Percentiles rank a stretch among this genome's conserved stretches.
phyloP scores from a whole-genome alignment of 768 basidiomycete species.

The Naganishia kalamii region DNA sequence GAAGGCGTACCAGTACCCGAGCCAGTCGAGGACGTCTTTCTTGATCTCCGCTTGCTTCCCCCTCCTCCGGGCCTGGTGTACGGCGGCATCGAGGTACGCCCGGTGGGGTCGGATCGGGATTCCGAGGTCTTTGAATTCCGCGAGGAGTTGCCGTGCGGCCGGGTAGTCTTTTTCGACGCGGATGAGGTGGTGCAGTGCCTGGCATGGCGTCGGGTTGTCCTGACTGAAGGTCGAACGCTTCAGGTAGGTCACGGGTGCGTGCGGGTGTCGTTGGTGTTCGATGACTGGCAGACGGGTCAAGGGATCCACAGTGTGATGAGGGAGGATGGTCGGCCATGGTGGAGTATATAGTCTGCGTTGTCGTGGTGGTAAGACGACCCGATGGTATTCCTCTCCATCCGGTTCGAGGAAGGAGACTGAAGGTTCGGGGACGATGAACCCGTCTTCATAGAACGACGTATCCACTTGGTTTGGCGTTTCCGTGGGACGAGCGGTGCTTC shows the following conservation, averaged over 20 bases:
- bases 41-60: background rate
- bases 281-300: background rate
- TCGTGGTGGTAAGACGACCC: conserved; percentile 13
- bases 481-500: background rate
- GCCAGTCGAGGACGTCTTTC: background rate
- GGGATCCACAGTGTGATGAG: background rate
- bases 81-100: conserved; percentile 9
- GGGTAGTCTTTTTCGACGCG: background rate
- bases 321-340: conserved; percentile 16
- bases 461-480: background rate
- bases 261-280: background rate
- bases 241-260: conserved; percentile 13
- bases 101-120: conserved; percentile 12
- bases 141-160: background rate
- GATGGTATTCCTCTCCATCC: conserved; percentile 18
- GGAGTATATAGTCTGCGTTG: background rate
- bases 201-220: background rate
- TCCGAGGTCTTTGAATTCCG: background rate
- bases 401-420: conserved; percentile 12
- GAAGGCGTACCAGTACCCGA: background rate
- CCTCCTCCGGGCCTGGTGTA: background rate
- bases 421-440: background rate
- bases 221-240: background rate
- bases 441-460: conserved; percentile 5
- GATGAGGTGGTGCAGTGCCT: conserved; percentile 1